Evolutionary conservation across 768 basidiomycete genomes (phyloP), one percentile per base, ranked within the genome.

Genomic region (Clathrus columnatus): DNA sequence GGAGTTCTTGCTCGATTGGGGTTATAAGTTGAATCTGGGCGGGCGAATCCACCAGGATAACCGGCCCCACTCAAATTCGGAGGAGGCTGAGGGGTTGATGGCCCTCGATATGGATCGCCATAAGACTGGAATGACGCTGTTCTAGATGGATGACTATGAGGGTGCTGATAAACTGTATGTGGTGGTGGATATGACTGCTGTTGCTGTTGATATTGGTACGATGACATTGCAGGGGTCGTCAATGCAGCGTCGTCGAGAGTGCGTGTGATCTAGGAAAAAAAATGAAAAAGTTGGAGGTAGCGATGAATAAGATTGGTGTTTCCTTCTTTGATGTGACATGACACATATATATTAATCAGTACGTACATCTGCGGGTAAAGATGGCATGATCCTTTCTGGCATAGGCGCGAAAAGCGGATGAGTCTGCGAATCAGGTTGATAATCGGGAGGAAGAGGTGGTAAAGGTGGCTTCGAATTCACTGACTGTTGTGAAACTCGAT

Each of bases 341-440:
- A 54, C 21, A 29, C 20, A 28, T 46, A 52, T 28, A 24, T 16
- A 20, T 3, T 18, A 23, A 18, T n/a, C 21, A 26, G 7, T n/a
- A 73, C 78, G 65, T 64, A 84, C 85, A 63, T 84, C 83, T 28
- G 77, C 74, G 18, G 84, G 81, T 0, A 86, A 65, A 58, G 72
- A 73, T 8, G 81, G 81, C 61, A 83, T 79, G 11, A 83, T 54
- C 36, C 79, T 76, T 61, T 84, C 81, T 0, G 86, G 84, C 10
- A 81, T 73, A 4, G 86, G 86, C 0, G 86, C 86, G 2, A 76
- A 76, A 18, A 87, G 67, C 3, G 84, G 74, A 57, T 79, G 61
- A 44, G 42, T 62, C 45, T 60, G 64, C 48, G 57, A 63, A 53
- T 58, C 62, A 50, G 48, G 55, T 54, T 64, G 61, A 50, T 75